These are phyloP conservation scores for Ustilago lituana DNA, from an alignment of 1,284 basidiomycete species.

Conservation along the genomic window DNA sequence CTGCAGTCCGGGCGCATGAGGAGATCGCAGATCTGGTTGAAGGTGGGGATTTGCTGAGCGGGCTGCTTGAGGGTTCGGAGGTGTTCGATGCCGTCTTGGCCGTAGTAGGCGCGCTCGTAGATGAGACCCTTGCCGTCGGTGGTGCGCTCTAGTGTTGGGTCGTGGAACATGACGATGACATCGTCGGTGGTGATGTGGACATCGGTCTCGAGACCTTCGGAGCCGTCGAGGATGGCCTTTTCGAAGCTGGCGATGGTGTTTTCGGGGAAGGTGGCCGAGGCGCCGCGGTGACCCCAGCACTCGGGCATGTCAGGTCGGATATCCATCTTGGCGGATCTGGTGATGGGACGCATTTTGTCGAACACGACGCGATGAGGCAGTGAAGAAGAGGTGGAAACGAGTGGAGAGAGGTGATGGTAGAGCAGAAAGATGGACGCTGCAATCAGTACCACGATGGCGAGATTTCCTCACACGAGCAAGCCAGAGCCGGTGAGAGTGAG, in stretches of 20 bases:
- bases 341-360: slow-evolving; percentile 52
- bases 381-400: background rate
- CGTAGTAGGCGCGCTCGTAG: slow-evolving; percentile 70
- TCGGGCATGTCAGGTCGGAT: slow-evolving; percentile 54
- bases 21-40: slow-evolving; percentile 60
- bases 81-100: slow-evolving; percentile 77
- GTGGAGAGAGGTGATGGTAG: slow-evolving; percentile 12
- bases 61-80: slow-evolving; percentile 84
- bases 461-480: slow-evolving; percentile 8
- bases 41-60: slow-evolving; percentile 68
- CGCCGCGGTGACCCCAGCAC: slow-evolving; percentile 65
- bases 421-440: slow-evolving; percentile 26
- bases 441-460: slow-evolving; percentile 37
- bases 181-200: slow-evolving; percentile 92
- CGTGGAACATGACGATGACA: slow-evolving; percentile 94
- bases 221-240: slow-evolving; percentile 63
- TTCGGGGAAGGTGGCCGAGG: slow-evolving; percentile 66
- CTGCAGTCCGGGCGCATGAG: slow-evolving; percentile 62
- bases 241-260: slow-evolving; percentile 66
- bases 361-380: slow-evolving; percentile 3
- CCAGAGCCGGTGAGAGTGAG: slow-evolving; percentile 6
- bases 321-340: slow-evolving; percentile 53
- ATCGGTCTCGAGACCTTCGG: slow-evolving; percentile 74
- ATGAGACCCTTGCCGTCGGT: slow-evolving; percentile 72
- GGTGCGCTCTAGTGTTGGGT: slow-evolving; percentile 75